These are phyloP conservation scores for Russula lepida DNA, from an alignment of 768 basidiomycete genomes.

Conservation along the genomic window DNA sequence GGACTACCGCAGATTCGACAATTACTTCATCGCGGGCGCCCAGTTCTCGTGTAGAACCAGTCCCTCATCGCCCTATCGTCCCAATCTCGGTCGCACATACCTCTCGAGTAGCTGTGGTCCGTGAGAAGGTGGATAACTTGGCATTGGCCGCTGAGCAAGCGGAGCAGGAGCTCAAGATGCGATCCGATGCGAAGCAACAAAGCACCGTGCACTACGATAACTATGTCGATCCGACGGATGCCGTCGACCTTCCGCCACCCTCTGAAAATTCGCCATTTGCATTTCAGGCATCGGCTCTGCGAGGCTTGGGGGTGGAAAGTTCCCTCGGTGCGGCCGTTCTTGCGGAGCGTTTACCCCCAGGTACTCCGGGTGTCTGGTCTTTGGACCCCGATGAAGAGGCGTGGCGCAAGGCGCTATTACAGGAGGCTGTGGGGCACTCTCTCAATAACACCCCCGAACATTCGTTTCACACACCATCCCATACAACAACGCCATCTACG, in stretches of 20 bases:
- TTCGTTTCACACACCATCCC: slow-evolving; percentile 33
- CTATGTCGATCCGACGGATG: slow-evolving; percentile 77
- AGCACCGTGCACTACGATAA: slow-evolving; percentile 38
- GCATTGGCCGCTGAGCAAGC: slow-evolving; percentile 64
- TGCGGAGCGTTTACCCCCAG: slow-evolving; percentile 61
- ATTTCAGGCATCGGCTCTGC: slow-evolving; percentile 64
- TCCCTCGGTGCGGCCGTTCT: slow-evolving; percentile 69
- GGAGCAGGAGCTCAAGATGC: slow-evolving; percentile 59
- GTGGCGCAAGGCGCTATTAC: slow-evolving; percentile 71
- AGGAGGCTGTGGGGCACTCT: slow-evolving; percentile 72
- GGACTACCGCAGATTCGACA: slow-evolving; percentile 22
- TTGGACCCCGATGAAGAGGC: slow-evolving; percentile 49
- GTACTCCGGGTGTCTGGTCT: slow-evolving; percentile 51
- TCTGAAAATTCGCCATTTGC: slow-evolving; percentile 63
- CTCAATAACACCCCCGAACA: slow-evolving; percentile 44
- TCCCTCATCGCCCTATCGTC: slow-evolving; percentile 21
- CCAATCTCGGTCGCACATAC: slow-evolving; percentile 8
- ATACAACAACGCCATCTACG: slow-evolving; percentile 14
- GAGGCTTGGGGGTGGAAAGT: slow-evolving; percentile 65
- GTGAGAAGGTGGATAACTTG: slow-evolving; percentile 72
- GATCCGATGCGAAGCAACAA: slow-evolving; percentile 41
- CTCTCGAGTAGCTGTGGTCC: slow-evolving; percentile 64
- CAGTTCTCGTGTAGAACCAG: slow-evolving; percentile 21
- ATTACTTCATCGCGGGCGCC: slow-evolving; percentile 12
- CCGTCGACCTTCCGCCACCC: slow-evolving; percentile 68